Base-by-base conservation (phyloP, 2,329 filamentous ascomycete species). In the Lasiodiplodia theobromae region DNA sequence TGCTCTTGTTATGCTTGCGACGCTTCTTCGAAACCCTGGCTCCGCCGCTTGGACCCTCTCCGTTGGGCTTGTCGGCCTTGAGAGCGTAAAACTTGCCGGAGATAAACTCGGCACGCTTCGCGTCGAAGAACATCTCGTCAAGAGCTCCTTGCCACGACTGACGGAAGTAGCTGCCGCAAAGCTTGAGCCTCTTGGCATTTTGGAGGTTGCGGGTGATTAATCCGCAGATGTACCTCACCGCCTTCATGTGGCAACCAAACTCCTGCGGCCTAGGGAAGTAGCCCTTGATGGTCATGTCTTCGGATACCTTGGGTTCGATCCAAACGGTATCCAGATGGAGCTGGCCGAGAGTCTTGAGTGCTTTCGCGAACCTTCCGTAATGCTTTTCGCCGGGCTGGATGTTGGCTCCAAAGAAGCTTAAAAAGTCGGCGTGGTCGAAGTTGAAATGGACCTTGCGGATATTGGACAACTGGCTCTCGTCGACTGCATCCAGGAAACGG, bases 211-310 rank as follows among this genome's bases (percentile, higher is more conserved):
- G 60, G 6, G n/a, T 10, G n/a, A 31, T 21, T 0, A 64, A 28
- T 12, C 60, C 60, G 47, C 25, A 34, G 31, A 64, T 52, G 44
- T 64, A 49, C 18, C 8, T 18, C 5, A 64, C 31, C 2, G 60
- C 60, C n/a, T 52, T 52, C 25, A 6, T 31, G 44, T 64, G 60
- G 25, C 60, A 64, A 12, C 60, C 60, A 4, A 52, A 64, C 2
- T 7, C 3, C 18, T 37, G 18, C 11, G 60, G 44, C 18, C 37
- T 12, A 6, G 11, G 12, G 31, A 64, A 64, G 25, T 64, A 64
- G n/a, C 2, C 23, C n/a, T 8, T 12, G 31, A 58, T 56, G 18
- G 8, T 7, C 44, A 51, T 67, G 12, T 58, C n/a, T 10, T 51
- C 28, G 12, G 38, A 66, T 8, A 51, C 40, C 21, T 28, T 21